These are phyloP conservation scores for Odontarrhena argentea DNA, from an alignment of 345 rosid genomes.

Conservation along the genomic window DNA sequence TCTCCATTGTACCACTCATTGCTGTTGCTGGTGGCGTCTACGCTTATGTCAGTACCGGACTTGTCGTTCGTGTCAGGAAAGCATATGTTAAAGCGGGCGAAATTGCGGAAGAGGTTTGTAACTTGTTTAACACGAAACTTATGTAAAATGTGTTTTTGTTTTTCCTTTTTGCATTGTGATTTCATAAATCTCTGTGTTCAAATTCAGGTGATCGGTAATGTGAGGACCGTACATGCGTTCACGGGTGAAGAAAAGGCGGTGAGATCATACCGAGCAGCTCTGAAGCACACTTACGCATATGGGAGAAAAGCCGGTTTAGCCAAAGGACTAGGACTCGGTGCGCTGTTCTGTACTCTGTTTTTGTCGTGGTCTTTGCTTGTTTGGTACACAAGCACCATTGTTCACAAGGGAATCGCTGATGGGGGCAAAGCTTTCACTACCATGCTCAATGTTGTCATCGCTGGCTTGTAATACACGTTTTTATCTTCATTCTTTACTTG, in stretches of 20 bases:
- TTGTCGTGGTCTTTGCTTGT: slow-evolving; percentile 92
- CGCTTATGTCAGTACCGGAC: slow-evolving; percentile 70
- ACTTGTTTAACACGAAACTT: background rate
- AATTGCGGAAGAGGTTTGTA: slow-evolving; percentile 82
- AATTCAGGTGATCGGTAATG: slow-evolving; percentile 80
- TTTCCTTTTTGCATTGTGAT: background rate
- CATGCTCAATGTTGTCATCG: slow-evolving; percentile 94
- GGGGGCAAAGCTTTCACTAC: slow-evolving; percentile 97
- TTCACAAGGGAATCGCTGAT: slow-evolving; percentile 77
- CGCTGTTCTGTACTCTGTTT: slow-evolving; percentile 75
- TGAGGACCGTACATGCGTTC: slow-evolving; percentile 89
- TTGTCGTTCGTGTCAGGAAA: slow-evolving; percentile 67
- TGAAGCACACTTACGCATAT: slow-evolving; percentile 65
- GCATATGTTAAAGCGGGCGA: slow-evolving; percentile 82
- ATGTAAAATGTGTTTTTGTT: background rate
- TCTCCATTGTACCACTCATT: slow-evolving; percentile 89
- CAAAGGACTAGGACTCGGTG: slow-evolving; percentile 91
- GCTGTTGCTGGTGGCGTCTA: slow-evolving; percentile 95
- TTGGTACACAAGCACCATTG: slow-evolving; percentile 86
- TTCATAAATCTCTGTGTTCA: background rate
- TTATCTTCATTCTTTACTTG: background rate
- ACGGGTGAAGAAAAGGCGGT: slow-evolving; percentile 91
- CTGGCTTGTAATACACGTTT: slow-evolving; percentile 69
- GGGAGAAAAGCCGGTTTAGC: slow-evolving; percentile 87
- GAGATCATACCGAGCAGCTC: slow-evolving; percentile 65